phyloP scores from a whole-genome alignment of 2,329 filamentous ascomycete genomes.

The Apiospora malaysiana region DNA sequence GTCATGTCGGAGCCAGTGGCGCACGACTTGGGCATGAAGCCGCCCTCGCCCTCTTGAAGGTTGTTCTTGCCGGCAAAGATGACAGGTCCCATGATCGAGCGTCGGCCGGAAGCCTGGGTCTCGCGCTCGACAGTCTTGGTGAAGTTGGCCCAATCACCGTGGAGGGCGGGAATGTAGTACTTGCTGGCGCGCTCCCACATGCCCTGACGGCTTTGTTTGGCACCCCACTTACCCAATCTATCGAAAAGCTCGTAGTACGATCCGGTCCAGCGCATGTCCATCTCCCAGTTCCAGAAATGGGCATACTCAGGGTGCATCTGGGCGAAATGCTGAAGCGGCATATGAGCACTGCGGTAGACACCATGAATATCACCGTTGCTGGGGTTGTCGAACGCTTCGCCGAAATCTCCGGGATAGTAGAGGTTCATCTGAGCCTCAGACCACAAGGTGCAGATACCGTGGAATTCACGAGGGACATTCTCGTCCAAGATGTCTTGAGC shows the following conservation, averaged over 20 bases:
- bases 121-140: constrained; percentile 67
- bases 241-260: constrained; percentile 77
- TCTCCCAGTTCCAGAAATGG: constrained; percentile 74
- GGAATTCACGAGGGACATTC: constrained; percentile 75
- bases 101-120: constrained; percentile 54
- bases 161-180: constrained; percentile 76
- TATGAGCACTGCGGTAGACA: constrained; percentile 70
- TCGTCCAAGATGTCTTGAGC: constrained; percentile 74
- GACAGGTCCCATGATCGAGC: constrained; percentile 74
- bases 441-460: constrained; percentile 81
- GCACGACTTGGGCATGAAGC: constrained; percentile 61
- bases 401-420: constrained; percentile 75
- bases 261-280: constrained; percentile 70
- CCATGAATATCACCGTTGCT: constrained; percentile 66
- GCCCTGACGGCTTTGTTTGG: constrained; percentile 70
- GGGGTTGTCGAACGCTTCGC: constrained; percentile 67
- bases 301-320: constrained; percentile 68
- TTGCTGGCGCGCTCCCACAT: constrained; percentile 79
- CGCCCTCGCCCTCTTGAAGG: constrained; percentile 58
- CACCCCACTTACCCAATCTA: constrained; percentile 69
- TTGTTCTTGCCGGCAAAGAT: constrained; percentile 53
- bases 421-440: constrained; percentile 83
- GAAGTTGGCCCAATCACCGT: constrained; percentile 77
- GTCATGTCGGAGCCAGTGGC: constrained; percentile 55
- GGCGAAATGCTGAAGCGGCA: constrained; percentile 69